Conservation (phyloP, 2,329 filamentous ascomycete genomes). For the Claviceps cyperi region DNA sequence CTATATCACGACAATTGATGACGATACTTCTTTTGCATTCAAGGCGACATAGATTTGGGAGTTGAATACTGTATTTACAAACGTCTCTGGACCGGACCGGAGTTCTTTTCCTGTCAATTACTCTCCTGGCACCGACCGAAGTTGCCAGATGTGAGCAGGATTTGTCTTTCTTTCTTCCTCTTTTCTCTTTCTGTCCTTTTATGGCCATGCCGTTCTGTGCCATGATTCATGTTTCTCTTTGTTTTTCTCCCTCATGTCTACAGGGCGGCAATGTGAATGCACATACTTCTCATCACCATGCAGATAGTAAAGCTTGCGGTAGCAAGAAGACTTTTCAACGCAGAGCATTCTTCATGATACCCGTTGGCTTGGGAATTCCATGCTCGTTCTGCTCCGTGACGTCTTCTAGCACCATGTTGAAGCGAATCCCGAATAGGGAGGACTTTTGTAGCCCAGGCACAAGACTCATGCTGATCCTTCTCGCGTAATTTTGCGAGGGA, state of each 20-base stretch:
- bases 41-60: conserved; percentile 23
- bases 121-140: background rate
- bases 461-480: too few species aligned
- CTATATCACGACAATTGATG: conserved; percentile 15
- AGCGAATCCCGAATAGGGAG: background rate
- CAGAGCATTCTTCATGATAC: background rate
- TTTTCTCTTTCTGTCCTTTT: background rate
- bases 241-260: background rate
- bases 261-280: background rate
- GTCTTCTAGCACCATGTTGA: background rate
- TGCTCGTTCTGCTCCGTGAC: background rate
- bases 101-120: conserved; percentile 12
- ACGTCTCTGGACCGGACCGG: conserved; percentile 16
- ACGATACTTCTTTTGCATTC: conserved; percentile 18
- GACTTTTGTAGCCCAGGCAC: too few species aligned
- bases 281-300: conserved; percentile 1
- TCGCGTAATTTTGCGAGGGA: too few species aligned
- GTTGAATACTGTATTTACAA: conserved; percentile 15
- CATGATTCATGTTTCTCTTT: background rate
- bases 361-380: background rate
- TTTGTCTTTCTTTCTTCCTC: background rate
- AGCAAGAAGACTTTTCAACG: background rate
- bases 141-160: background rate
- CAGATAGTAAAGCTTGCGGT: background rate
- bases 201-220: too few species aligned